Evolutionary conservation across 2,329 filamentous ascomycete genomes (phyloP), one percentile per base, ranked within the genome.

Genomic region (Scedosporium aurantiacum): DNA sequence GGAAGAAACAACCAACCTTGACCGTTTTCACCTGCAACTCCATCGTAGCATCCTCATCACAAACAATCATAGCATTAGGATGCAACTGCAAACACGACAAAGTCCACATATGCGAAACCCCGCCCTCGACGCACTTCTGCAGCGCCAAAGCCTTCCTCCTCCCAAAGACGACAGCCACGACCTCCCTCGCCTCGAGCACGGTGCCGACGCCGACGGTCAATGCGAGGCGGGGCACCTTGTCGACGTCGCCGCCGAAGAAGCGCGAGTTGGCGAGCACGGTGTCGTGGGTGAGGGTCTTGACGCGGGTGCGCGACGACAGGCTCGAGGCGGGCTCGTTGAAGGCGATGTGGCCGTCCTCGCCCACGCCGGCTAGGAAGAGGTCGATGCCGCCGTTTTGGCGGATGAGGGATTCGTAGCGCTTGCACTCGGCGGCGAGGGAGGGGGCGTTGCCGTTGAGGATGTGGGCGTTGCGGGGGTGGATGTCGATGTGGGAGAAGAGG

Each of bases 41-140:
- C 14, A 88, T 75, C 1, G 87, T 90, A 16, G 87, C 86, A 69
- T 93, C 89, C 68, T 93, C 89, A 68, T 95, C 90, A 55, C 88
- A 89, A 8, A 93, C 89, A 66, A 94, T 85, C 79, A 94, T 85
- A 60, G 90, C 86, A 68, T 92, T 87, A 3, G 85, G 87, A 72
- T 94, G 90, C 64, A 93, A 76, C 71, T 95, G 90, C 50, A 95
- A 78, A 61, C 84, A 85, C 7, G 89, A 93, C 5, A 94, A 80
- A 1, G 90, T 93, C 90, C 90, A 95, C 88, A 93, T 93, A 75
- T 94, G 90, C 72, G 91, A 93, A 64, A 95, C 83, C 32, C 87
- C 88, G 62, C 87, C 86, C 72, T 95, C 90, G 65, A 95, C 83
- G 67, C 88, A 91, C 68, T 85, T 87, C 72, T 92, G 88, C 64